phyloP scores from a whole-genome alignment of 768 basidiomycete species.

The Tulasnella sp. region DNA sequence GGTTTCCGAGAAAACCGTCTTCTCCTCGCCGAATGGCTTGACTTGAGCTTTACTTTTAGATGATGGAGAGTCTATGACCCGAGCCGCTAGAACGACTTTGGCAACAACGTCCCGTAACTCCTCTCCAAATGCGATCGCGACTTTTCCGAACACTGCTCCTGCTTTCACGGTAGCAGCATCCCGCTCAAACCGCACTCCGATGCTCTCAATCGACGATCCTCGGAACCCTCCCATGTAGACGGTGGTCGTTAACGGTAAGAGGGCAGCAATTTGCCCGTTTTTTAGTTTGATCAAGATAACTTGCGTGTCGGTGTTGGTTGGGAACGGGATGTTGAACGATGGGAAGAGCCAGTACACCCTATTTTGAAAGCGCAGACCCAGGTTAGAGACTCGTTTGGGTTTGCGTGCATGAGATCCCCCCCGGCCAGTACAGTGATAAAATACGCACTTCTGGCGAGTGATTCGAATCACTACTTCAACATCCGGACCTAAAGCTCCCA shows the following conservation, averaged over 20 bases:
- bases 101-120: slow-evolving; percentile 22
- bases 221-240: slow-evolving; percentile 30
- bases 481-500: slow-evolving; percentile 23
- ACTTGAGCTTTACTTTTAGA: not conserved
- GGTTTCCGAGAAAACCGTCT: slow-evolving; percentile 23
- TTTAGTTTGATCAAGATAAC: slow-evolving; percentile 21
- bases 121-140: slow-evolving; percentile 23
- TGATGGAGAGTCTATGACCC: not conserved
- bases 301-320: slow-evolving; percentile 28
- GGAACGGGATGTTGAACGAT: slow-evolving; percentile 2
- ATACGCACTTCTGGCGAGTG: slow-evolving; percentile 24
- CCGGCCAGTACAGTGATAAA: not conserved
- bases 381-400: not conserved
- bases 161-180: slow-evolving; percentile 12
- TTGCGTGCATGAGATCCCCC: too few relatives aligned
- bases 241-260: slow-evolving; percentile 26
- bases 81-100: slow-evolving; percentile 22
- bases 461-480: slow-evolving; percentile 21
- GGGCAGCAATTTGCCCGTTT: slow-evolving; percentile 15
- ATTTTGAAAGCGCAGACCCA: not conserved
- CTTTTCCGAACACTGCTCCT: not conserved
- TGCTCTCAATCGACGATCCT: slow-evolving; percentile 11
- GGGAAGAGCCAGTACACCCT: slow-evolving; percentile 31
- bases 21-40: slow-evolving; percentile 6
- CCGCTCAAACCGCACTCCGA: slow-evolving; percentile 27